Evolutionary conservation across 2,329 filamentous ascomycete genomes (phyloP).

Genomic region (Pseudocercospora macadamiae): DNA sequence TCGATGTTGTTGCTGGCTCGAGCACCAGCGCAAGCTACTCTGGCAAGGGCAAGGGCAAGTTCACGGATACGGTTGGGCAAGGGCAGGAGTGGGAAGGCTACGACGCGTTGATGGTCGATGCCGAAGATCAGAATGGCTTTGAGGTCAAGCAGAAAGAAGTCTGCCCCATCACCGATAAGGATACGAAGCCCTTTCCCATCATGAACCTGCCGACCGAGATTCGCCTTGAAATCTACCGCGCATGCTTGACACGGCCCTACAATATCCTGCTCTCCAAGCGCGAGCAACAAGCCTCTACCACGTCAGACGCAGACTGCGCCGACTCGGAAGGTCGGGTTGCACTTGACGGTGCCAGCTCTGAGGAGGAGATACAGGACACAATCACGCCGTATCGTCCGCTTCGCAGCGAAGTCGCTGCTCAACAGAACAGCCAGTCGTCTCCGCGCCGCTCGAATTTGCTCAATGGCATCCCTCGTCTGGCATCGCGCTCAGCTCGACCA

Average conservation of each 20-base stretch:
- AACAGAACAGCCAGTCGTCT: not conserved
- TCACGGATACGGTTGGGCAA: no score
- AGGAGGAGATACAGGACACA: not conserved
- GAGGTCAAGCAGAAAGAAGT: slow-evolving; percentile 1
- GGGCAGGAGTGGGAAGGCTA: slow-evolving; percentile 10
- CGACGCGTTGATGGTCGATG: not conserved
- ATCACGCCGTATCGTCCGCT: not conserved
- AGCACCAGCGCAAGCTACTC: not conserved
- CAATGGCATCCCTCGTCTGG: not conserved
- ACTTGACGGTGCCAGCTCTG: slow-evolving; percentile 2
- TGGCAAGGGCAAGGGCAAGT: slow-evolving; percentile 21
- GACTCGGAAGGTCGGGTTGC: not conserved
- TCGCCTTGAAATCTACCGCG: slow-evolving; percentile 49
- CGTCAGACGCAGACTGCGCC: slow-evolving; percentile 9
- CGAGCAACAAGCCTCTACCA: slow-evolving; percentile 18
- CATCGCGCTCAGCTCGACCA: not conserved
- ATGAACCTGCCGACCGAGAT: slow-evolving; percentile 52
- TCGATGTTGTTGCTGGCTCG: slow-evolving; percentile 12
- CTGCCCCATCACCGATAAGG: slow-evolving; percentile 29
- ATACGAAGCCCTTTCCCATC: slow-evolving; percentile 39
- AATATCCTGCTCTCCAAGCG: slow-evolving; percentile 36
- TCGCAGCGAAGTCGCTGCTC: not conserved
- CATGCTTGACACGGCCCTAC: slow-evolving; percentile 38
- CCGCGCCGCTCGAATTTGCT: not conserved
- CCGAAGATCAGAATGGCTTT: not conserved